These are phyloP conservation scores for Blastobotrys chiropterorum DNA, from an alignment of 805 yeast species.

Conservation along the genomic window DNA sequence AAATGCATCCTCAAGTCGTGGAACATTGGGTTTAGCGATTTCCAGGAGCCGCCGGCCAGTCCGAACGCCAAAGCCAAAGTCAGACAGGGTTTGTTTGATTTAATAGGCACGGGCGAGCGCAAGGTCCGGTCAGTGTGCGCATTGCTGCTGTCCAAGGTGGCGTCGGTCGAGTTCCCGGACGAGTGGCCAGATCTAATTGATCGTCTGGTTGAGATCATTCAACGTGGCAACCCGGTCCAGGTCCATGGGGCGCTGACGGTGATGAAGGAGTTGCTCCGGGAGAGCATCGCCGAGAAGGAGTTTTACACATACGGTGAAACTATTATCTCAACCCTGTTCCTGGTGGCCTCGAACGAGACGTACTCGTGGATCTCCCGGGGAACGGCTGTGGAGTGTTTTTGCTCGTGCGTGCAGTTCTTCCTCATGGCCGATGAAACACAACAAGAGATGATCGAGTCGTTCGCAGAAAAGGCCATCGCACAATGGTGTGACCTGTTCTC, in stretches of 20 bases:
- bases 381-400: conserved; percentile 30
- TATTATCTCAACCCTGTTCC: conserved; percentile 19
- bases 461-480: conserved; percentile 8
- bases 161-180: conserved; percentile 88
- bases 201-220: conserved; percentile 34
- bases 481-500: conserved; percentile 13
- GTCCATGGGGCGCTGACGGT: conserved; percentile 32
- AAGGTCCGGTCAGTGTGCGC: conserved; percentile 64
- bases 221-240: conserved; percentile 9
- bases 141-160: conserved; percentile 74
- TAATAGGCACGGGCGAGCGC: conserved; percentile 45
- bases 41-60: conserved; percentile 54
- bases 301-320: conserved; percentile 62
- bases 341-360: conserved; percentile 11
- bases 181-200: conserved; percentile 74
- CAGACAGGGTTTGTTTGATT: conserved; percentile 44
- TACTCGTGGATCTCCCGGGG: conserved; percentile 11
- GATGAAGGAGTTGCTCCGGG: conserved; percentile 70
- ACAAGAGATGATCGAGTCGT: conserved; percentile 3
- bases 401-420: conserved; percentile 28
- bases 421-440: conserved; percentile 18
- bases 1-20: conserved; percentile 66
- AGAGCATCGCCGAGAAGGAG: conserved; percentile 77
- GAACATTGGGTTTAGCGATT: conserved; percentile 79
- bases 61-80: conserved; percentile 44